These are phyloP conservation scores for Dunaliella sp. DNA, from an alignment of 139 green algal genomes.

Conservation along the genomic window DNA sequence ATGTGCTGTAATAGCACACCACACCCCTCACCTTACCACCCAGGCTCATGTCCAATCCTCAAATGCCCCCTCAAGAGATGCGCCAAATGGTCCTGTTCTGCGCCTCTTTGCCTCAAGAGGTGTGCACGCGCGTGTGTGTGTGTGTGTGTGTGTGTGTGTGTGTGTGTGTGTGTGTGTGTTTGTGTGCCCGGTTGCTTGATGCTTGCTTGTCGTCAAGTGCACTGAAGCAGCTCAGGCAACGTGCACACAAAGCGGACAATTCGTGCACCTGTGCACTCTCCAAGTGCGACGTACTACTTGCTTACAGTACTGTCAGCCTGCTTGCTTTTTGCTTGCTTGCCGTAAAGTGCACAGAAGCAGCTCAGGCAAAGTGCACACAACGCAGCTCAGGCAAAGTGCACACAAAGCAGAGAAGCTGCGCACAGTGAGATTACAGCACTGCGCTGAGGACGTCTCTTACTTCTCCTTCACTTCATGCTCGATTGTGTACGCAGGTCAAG, in stretches of 20 bases:
- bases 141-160: too few relatives aligned
- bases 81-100: constrained; percentile 20
- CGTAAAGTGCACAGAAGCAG: background rate
- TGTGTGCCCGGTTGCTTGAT: background rate
- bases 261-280: too few relatives aligned
- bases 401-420: background rate
- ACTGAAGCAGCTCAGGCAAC: background rate
- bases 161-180: too few relatives aligned
- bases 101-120: constrained; percentile 12
- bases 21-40: too few relatives aligned
- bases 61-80: background rate
- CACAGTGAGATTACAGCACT: background rate
- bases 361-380: background rate
- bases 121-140: background rate
- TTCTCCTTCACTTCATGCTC: too few relatives aligned
- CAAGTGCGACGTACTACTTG: too few relatives aligned
- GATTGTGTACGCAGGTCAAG: too few relatives aligned
- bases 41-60: constrained; percentile 21
- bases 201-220: background rate
- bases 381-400: background rate
- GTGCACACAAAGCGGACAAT: background rate
- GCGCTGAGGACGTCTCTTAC: too few relatives aligned
- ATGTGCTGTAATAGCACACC: too few relatives aligned
- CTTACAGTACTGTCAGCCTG: too few relatives aligned
- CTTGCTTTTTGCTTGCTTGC: background rate